phyloP scores from a whole-genome alignment of 225 moss, liverwort and hornwort genomes.

The Bryoerythrophyllum caledonicum region DNA sequence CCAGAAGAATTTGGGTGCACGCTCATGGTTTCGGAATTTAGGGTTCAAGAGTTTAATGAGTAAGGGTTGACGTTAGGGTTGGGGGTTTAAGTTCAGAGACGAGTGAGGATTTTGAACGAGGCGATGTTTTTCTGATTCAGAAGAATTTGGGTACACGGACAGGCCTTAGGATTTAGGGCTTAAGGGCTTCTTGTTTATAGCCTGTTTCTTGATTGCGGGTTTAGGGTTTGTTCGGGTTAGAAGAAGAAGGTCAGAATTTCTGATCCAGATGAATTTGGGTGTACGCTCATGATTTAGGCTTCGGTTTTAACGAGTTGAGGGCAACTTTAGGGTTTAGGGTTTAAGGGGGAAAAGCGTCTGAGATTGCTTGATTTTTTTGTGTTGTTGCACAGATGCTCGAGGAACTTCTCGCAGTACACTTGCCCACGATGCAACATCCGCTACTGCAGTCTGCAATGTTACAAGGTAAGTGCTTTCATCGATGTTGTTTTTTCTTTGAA shows the following conservation, averaged over 20 bases:
- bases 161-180: conserved; percentile 18
- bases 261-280: no score
- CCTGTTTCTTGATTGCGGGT: no score
- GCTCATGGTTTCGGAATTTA: neutral
- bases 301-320: no score
- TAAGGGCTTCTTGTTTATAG: neutral
- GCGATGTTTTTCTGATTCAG: neutral
- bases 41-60: neutral
- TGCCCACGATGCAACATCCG: conserved; percentile 94
- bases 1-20: neutral
- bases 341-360: no score
- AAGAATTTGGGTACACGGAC: neutral
- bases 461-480: conserved; percentile 59
- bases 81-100: neutral
- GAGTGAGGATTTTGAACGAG: neutral
- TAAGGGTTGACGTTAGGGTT: neutral
- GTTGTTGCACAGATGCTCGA: conserved; percentile 68
- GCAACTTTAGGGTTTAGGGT: no score
- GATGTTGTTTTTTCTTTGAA: no score
- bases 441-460: conserved; percentile 90
- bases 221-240: no score
- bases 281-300: no score
- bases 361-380: neutral
- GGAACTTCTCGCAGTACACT: conserved; percentile 84
- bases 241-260: no score